phyloP scores from a whole-genome alignment of 2,329 filamentous ascomycete genomes.

The Fusarium equiseti region DNA sequence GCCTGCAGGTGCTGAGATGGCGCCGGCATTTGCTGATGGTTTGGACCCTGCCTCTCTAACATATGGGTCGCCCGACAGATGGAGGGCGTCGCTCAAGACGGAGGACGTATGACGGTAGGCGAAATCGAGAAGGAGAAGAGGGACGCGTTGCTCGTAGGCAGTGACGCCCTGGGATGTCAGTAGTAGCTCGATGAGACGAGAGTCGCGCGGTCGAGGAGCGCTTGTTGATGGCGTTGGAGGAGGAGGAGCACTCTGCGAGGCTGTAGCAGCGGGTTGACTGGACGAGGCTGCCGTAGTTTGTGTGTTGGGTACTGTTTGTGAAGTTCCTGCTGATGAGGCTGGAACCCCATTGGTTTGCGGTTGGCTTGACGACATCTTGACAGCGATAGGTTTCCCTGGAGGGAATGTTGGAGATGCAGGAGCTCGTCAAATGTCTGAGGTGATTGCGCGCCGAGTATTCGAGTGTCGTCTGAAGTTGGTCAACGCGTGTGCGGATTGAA shows the following conservation, averaged over 20 bases:
- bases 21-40: slow-evolving; percentile 63
- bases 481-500: background rate
- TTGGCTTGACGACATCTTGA: slow-evolving; percentile 53
- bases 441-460: slow-evolving; percentile 16
- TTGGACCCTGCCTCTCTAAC: slow-evolving; percentile 67
- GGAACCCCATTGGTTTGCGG: slow-evolving; percentile 68
- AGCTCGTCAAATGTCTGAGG: background rate
- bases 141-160: slow-evolving; percentile 84
- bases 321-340: slow-evolving; percentile 54
- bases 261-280: slow-evolving; percentile 42
- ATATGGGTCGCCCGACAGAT: slow-evolving; percentile 77
- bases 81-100: slow-evolving; percentile 77
- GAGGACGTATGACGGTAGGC: slow-evolving; percentile 84
- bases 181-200: slow-evolving; percentile 82
- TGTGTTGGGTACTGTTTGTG: slow-evolving; percentile 55
- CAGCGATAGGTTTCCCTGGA: background rate
- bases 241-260: slow-evolving; percentile 44
- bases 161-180: slow-evolving; percentile 83
- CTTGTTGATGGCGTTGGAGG: slow-evolving; percentile 52
- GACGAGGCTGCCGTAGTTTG: slow-evolving; percentile 49
- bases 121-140: slow-evolving; percentile 85
- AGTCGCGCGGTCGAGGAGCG: slow-evolving; percentile 77
- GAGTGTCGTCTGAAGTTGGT: slow-evolving; percentile 1
- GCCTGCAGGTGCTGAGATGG: slow-evolving; percentile 60
- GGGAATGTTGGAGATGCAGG: slow-evolving; percentile 1